Conservation (phyloP, 345 rosid genomes). For the Xanthoceras sorbifolium region DNA sequence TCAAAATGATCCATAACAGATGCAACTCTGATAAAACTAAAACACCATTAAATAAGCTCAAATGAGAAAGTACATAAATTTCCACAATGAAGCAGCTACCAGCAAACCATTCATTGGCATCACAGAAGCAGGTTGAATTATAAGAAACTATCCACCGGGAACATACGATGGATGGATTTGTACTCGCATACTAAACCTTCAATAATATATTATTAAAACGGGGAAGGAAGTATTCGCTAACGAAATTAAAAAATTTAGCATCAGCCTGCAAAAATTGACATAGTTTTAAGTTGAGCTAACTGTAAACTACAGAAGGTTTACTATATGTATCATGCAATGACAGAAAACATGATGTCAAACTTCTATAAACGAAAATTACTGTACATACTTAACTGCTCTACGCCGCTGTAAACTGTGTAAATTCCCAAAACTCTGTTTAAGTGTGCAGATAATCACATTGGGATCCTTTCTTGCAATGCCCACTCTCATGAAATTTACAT, state of each 20-base stretch:
- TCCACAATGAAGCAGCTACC: no score
- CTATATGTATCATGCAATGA: constrained; percentile 17
- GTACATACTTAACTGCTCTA: constrained; percentile 39
- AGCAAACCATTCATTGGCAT: no score
- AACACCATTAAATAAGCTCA: no score
- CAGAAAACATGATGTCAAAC: constrained; percentile 5
- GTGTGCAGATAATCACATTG: constrained; percentile 68
- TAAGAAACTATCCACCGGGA: not conserved
- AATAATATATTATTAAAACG: not conserved
- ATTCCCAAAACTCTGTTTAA: constrained; percentile 26
- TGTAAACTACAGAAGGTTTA: constrained; percentile 14
- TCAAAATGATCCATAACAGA: no score
- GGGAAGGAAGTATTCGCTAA: not conserved
- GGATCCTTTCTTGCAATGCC: constrained; percentile 77
- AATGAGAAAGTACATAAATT: no score
- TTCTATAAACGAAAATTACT: constrained; percentile 19
- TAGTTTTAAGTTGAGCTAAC: not conserved
- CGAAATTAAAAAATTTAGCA: not conserved
- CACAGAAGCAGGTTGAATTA: not conserved
- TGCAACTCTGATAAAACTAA: no score
- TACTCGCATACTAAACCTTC: not conserved
- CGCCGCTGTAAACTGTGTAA: constrained; percentile 8
- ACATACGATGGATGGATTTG: no score
- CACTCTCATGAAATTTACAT: constrained; percentile 59
- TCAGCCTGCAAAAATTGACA: not conserved